Percentiles rank a stretch among this genome's conserved stretches.
Conservation (phyloP, 2,329 filamentous ascomycete genomes). For the Xylariaceae sp. region DNA sequence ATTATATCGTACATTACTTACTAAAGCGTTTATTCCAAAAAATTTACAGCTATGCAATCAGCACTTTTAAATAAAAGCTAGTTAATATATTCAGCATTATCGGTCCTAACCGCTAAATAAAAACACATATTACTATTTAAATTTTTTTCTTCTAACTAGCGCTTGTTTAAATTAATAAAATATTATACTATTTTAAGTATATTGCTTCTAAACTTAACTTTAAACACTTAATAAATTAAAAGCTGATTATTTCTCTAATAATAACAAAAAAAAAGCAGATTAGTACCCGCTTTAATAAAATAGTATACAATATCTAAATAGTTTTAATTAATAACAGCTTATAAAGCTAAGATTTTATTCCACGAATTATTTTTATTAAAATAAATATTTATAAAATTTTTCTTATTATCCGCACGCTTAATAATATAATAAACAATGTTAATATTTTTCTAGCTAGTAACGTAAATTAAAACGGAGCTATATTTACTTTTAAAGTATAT, state of each 20-base stretch:
- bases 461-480: too few species aligned
- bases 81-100: neutral
- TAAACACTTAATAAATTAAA: neutral
- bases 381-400: too few species aligned
- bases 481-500: too few species aligned
- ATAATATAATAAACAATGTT: too few species aligned
- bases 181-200: neutral
- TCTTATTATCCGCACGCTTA: too few species aligned
- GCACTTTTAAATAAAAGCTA: neutral
- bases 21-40: too few species aligned
- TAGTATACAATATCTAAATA: neutral
- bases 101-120: neutral
- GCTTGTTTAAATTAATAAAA: neutral
- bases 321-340: neutral
- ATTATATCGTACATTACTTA: too few species aligned
- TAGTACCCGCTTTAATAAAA: constrained; percentile 10
- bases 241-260: too few species aligned
- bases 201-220: neutral
- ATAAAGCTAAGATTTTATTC: neutral
- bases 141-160: neutral
- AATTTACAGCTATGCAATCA: neutral
- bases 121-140: neutral
- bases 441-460: too few species aligned
- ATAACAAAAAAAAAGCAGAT: neutral
- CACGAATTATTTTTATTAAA: too few species aligned